Base-by-base conservation (phyloP, 352 stramenopile species). In the Globisporangium rhizosaccharum region DNA sequence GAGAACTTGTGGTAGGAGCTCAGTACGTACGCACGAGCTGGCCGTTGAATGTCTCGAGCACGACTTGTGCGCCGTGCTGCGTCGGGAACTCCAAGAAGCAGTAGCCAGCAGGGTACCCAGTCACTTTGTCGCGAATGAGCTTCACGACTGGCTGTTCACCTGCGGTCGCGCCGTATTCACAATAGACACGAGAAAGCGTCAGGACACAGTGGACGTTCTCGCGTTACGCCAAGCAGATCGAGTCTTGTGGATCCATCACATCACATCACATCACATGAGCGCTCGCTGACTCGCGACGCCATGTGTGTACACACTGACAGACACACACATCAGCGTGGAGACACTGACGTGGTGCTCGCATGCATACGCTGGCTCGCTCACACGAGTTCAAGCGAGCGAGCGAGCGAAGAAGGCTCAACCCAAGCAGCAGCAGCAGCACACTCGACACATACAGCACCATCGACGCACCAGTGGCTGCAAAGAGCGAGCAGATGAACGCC, bases 61-160 rank as follows among this genome's bases (percentile, higher is more conserved):
- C 87, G 56, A 80, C 68, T 61, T 96, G 80, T 45, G 90, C 90
- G 52, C 87, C 88, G 23, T 66, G 77, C 59, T 90, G 77, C 20
- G 82, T 85, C 50, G 76, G 68, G 63, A 97, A 97, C 67, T 97
- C 90, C 12, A 97, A 68, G 65, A 97, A 97, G 12, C 90, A 87
- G 70, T 97, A 97, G 8, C 90, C 90, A 8, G 87, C 75, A 7
- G 87, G 80, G 45, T 94, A 91, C 3, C 88, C 88, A 65, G 89
- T 96, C 45, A 88, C 72, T 59, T 93, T 95, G 65, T 97, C 89
- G 39, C 88, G 86, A 53, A 97, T 96, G 39, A 97, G 65, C 72
- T 97, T 97, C 45, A 97, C 71, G 52, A 84, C 84, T 8, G 79
- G 90, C 65, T 92, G 77, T 59, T 94, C 87, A 18, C 49, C 82